Percentiles rank a stretch among this genome's conserved stretches.
These are phyloP conservation scores for Aspergillus sp. DNA, from an alignment of 2,329 filamentous ascomycete genomes.

Conservation along the genomic window DNA sequence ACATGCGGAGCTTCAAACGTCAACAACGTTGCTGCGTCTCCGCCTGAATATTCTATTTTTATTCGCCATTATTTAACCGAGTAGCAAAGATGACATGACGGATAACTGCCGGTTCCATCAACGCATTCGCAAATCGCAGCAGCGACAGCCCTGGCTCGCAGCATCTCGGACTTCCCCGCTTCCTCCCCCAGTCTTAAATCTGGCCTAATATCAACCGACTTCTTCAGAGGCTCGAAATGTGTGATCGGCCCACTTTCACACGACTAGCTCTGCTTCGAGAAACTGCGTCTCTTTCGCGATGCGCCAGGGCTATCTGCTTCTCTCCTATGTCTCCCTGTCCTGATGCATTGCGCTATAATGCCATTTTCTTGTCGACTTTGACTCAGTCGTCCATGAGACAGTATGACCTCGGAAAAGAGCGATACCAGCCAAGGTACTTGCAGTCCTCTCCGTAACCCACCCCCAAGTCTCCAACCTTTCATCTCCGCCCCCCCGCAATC, in stretches of 20 bases:
- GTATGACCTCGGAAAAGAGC: conserved; percentile 31
- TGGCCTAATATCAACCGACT: conserved; percentile 2
- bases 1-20: not conserved
- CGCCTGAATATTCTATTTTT: not conserved
- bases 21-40: not conserved
- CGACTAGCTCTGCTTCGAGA: conserved; percentile 1
- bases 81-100: not conserved
- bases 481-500: conserved; percentile 5
- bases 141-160: too few relatives aligned
- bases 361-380: conserved; percentile 2
- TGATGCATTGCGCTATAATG: conserved; percentile 16
- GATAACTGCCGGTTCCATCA: too few relatives aligned
- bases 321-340: not conserved
- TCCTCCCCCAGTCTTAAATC: conserved; percentile 1
- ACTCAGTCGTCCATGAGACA: conserved; percentile 22
- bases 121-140: too few relatives aligned
- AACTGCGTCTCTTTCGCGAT: conserved; percentile 13
- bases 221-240: conserved; percentile 1
- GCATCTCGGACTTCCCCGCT: not conserved
- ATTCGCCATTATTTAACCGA: not conserved
- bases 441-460: not conserved
- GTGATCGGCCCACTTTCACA: conserved; percentile 11
- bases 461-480: not conserved
- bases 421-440: conserved; percentile 23
- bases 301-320: not conserved